Percentiles rank a stretch among this genome's conserved stretches.
These are phyloP conservation scores for Fusarium subtropicale DNA, from an alignment of 2,329 filamentous ascomycete species.

Conservation along the genomic window DNA sequence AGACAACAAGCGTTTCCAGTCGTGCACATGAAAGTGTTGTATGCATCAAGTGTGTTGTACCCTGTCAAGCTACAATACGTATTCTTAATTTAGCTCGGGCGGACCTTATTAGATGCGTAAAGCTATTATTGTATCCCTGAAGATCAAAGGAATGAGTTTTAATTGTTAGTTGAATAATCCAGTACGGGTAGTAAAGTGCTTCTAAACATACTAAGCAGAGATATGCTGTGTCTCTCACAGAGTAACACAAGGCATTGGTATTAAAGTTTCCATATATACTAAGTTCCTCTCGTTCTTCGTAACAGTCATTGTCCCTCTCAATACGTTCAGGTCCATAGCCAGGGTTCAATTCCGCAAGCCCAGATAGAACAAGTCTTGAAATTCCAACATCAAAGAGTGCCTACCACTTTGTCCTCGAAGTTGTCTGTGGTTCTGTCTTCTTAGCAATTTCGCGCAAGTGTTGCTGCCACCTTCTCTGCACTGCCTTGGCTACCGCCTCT, in stretches of 20 bases:
- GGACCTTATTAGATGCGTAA: background rate
- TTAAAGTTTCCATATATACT: slow-evolving; percentile 3
- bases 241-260: background rate
- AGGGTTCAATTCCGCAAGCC: background rate
- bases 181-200: background rate
- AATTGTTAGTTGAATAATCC: background rate
- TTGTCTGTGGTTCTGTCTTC: background rate
- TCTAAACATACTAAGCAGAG: background rate
- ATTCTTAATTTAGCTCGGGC: background rate
- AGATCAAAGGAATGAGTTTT: background rate
- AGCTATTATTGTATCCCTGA: background rate
- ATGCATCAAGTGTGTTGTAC: background rate
- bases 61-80: background rate
- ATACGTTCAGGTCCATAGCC: background rate
- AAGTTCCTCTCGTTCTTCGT: background rate
- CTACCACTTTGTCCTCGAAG: background rate
- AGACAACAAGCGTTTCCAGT: background rate
- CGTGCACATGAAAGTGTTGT: background rate
- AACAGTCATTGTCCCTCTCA: background rate
- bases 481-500: slow-evolving; percentile 37
- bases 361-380: background rate
- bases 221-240: background rate
- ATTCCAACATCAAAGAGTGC: background rate
- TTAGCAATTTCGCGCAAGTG: slow-evolving; percentile 3
- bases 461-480: slow-evolving; percentile 32